phyloP scores from a whole-genome alignment of 441 rosid genomes.

The Adansonia rubrostipa region DNA sequence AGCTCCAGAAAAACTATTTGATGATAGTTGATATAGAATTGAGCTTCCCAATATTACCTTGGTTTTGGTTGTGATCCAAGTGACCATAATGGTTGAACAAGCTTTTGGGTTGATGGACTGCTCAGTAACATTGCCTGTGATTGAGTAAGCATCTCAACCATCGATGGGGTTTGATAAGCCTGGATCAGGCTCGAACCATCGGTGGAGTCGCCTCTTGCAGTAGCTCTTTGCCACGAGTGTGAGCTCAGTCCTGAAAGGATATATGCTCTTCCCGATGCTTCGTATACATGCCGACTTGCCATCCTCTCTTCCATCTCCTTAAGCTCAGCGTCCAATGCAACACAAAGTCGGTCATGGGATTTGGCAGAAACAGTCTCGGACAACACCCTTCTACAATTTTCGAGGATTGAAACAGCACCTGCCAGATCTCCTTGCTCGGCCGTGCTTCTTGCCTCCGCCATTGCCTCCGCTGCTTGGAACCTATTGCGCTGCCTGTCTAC shows the following conservation, averaged over 20 bases:
- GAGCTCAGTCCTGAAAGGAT: slow-evolving; percentile 97
- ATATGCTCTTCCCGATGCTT: slow-evolving; percentile 93
- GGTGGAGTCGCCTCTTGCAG: slow-evolving; percentile 92
- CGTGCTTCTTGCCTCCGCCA: slow-evolving; percentile 67
- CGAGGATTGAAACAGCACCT: slow-evolving; percentile 71
- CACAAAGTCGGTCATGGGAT: slow-evolving; percentile 69
- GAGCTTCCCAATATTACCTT: slow-evolving; percentile 48
- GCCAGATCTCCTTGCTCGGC: slow-evolving; percentile 87
- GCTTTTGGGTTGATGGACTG: slow-evolving; percentile 75
- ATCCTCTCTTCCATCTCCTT: slow-evolving; percentile 97
- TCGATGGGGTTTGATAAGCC: slow-evolving; percentile 89
- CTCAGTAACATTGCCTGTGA: slow-evolving; percentile 72
- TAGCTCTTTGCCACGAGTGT: slow-evolving; percentile 99
- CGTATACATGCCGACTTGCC: slow-evolving; percentile 89
- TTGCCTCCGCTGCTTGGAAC: slow-evolving; percentile 85
- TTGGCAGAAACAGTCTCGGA: slow-evolving; percentile 73
- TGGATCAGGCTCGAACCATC: slow-evolving; percentile 82
- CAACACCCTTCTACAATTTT: slow-evolving; percentile 54
- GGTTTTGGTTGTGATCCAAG: slow-evolving; percentile 68
- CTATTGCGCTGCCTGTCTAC: slow-evolving; percentile 95
- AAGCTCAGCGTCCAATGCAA: slow-evolving; percentile 82
- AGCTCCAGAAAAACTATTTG: slow-evolving; percentile 8
- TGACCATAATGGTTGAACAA: slow-evolving; percentile 60
- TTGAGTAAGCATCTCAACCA: slow-evolving; percentile 88
- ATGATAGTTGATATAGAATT: slow-evolving; percentile 7